Evolutionary conservation across 768 basidiomycete species (phyloP).

Genomic region (Filobasidium floriforme): DNA sequence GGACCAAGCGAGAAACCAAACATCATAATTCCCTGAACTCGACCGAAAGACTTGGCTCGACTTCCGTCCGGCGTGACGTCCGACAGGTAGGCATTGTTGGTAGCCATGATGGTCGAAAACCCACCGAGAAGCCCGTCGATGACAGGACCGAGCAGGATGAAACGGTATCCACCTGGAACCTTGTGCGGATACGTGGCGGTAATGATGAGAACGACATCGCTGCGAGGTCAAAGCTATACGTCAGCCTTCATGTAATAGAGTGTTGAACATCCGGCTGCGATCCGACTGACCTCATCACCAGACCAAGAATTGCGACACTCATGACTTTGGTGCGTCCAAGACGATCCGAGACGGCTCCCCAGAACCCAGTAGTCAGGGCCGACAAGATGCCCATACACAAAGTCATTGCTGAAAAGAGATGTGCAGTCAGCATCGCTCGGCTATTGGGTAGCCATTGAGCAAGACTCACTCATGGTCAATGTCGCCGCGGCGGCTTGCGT

Average conservation of each 20-base stretch:
- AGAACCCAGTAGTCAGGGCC: slow-evolving; percentile 75
- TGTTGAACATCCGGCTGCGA: slow-evolving; percentile 20
- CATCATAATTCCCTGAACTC: slow-evolving; percentile 60
- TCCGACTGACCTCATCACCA: slow-evolving; percentile 62
- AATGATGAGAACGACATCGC: slow-evolving; percentile 72
- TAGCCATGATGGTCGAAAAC: slow-evolving; percentile 60
- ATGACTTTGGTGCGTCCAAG: slow-evolving; percentile 71
- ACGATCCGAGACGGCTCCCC: slow-evolving; percentile 71
- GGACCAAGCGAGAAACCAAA: slow-evolving; percentile 73
- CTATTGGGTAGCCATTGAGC: background rate
- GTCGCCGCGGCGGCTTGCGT: slow-evolving; percentile 40
- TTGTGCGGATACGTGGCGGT: slow-evolving; percentile 62
- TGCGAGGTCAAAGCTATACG: slow-evolving; percentile 37
- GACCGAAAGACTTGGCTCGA: slow-evolving; percentile 35
- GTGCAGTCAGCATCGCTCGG: background rate
- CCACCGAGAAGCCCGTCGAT: slow-evolving; percentile 75
- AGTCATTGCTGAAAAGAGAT: slow-evolving; percentile 54
- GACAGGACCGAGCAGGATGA: slow-evolving; percentile 69
- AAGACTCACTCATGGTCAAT: slow-evolving; percentile 40
- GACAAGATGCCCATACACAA: slow-evolving; percentile 70
- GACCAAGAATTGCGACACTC: slow-evolving; percentile 58
- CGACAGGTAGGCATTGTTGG: slow-evolving; percentile 52
- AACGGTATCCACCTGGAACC: slow-evolving; percentile 54
- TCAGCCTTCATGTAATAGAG: background rate
- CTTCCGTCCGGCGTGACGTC: slow-evolving; percentile 43